phyloP scores from a whole-genome alignment of 352 stramenopile genomes.

The Pythium sp. region DNA sequence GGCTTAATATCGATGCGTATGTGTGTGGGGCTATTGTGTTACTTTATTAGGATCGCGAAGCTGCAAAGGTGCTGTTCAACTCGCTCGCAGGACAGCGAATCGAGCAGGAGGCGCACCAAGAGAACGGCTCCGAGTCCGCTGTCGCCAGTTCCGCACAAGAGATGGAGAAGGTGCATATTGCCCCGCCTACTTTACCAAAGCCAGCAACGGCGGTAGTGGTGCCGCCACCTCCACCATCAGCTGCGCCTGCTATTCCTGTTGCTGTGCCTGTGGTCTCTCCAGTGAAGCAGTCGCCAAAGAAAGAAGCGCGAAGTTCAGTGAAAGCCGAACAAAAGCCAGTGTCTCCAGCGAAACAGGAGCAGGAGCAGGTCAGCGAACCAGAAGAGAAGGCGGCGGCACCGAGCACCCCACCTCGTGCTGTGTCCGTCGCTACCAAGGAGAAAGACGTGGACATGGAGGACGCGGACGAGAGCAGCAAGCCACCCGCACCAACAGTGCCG shows the following conservation, averaged over 20 bases:
- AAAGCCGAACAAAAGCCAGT: slow-evolving; percentile 1
- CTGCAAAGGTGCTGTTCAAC: slow-evolving; percentile 67
- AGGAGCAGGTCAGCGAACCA: slow-evolving; percentile 19
- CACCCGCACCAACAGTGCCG: slow-evolving; percentile 23
- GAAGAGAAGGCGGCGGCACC: slow-evolving; percentile 3
- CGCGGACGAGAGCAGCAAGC: slow-evolving; percentile 7
- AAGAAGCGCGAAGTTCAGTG: slow-evolving; percentile 17
- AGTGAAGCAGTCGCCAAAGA: slow-evolving; percentile 19
- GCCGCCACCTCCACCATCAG: slow-evolving; percentile 30
- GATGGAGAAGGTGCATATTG: slow-evolving; percentile 34
- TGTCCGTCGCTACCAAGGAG: background rate
- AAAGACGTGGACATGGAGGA: slow-evolving; percentile 61
- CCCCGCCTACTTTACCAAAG: slow-evolving; percentile 13
- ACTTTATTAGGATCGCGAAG: slow-evolving; percentile 66
- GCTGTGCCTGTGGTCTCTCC: background rate
- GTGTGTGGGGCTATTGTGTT: background rate
- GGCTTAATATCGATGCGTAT: background rate
- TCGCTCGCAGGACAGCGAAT: slow-evolving; percentile 68
- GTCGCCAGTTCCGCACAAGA: slow-evolving; percentile 32
- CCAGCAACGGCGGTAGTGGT: slow-evolving; percentile 21
- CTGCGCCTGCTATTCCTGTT: slow-evolving; percentile 3
- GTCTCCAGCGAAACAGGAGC: slow-evolving; percentile 8
- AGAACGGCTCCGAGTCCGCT: slow-evolving; percentile 31
- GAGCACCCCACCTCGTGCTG: slow-evolving; percentile 14
- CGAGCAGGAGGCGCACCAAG: slow-evolving; percentile 47